These are phyloP conservation scores for Syzygium aqueum DNA, from an alignment of 345 rosid genomes.

Conservation along the genomic window DNA sequence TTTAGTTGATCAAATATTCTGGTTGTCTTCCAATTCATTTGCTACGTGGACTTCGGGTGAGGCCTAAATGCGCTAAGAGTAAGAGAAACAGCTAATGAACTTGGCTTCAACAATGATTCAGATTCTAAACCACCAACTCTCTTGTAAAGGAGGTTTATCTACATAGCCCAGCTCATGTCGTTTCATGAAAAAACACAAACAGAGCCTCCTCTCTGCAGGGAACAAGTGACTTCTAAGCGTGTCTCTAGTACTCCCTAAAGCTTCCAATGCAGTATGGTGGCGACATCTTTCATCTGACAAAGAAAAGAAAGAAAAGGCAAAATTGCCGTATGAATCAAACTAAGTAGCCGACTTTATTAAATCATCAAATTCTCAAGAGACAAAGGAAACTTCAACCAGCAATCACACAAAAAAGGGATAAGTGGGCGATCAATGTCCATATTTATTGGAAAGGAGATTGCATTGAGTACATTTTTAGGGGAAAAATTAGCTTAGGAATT, in stretches of 20 bases:
- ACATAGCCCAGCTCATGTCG: conserved; percentile 15
- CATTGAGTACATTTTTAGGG: neutral
- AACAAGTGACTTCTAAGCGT: conserved; percentile 18
- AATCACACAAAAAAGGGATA: neutral
- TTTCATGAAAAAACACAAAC: conserved; percentile 1
- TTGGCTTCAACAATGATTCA: neutral
- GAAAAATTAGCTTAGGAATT: neutral
- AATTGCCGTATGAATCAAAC: conserved; percentile 29
- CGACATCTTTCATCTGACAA: conserved; percentile 98
- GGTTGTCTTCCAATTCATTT: neutral
- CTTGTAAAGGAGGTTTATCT: conserved; percentile 2
- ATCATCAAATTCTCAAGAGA: neutral
- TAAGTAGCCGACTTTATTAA: neutral
- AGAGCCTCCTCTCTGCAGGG: conserved; percentile 20
- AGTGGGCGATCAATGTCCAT: neutral
- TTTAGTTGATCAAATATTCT: neutral
- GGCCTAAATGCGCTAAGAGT: neutral
- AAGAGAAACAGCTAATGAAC: neutral
- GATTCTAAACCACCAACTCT: neutral
- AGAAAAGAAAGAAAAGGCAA: conserved; percentile 9
- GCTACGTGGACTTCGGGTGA: neutral
- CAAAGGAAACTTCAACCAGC: neutral
- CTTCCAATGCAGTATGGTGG: conserved; percentile 98
- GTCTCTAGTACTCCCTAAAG: conserved; percentile 31
- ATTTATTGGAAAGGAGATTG: neutral